Evolutionary conservation across 2,329 filamentous ascomycete species (phyloP), one percentile per base, ranked within the genome.

Genomic region (Leptographium lundbergii): DNA sequence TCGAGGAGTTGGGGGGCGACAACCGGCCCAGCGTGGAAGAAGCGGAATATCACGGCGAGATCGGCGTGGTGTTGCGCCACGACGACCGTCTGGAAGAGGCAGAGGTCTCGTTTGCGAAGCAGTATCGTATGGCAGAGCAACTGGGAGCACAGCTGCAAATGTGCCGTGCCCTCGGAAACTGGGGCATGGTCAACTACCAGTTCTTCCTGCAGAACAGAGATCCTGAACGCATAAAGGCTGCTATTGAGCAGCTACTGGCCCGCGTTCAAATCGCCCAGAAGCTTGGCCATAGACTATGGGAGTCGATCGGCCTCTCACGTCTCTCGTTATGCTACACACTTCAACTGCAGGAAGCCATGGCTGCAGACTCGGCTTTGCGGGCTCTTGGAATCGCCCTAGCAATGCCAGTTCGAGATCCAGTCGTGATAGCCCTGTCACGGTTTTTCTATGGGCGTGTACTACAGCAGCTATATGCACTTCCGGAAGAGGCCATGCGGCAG

Each of bases 111-210:
- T 68, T 67, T 52, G 47, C 66, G 54, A 55, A 61, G 7, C 69
- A 72, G 59, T 71, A 71, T 58, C 48, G 65, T 1, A 63, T 59
- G 1, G 69, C 70, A 2, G 67, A 65, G 48, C 19, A 65, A 22
- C 60, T 71, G 9, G 60, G 61, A 0, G 57, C 63, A 0, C 61
- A 66, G 13, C 55, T 51, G 2, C 63, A 64, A 47, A 62, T 63
- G 25, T 70, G 68, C 54, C 67, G 71, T 3, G 68, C 71, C 1
- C 62, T 73, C 29, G 71, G 71, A 2, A 72, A 72, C 54, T 57
- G 72, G 5, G 71, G 70, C 7, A 71, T 72, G 67, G 65, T 69
- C 0, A 70, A 72, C 58, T 73, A 70, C 53, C 69, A 72, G 56
- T 61, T 70, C 14, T 71, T 47, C 42, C 42, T 47, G 17, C 14